Base-by-base conservation (phyloP, 805 yeast genomes). In the Saccharomycopsis sp. region DNA sequence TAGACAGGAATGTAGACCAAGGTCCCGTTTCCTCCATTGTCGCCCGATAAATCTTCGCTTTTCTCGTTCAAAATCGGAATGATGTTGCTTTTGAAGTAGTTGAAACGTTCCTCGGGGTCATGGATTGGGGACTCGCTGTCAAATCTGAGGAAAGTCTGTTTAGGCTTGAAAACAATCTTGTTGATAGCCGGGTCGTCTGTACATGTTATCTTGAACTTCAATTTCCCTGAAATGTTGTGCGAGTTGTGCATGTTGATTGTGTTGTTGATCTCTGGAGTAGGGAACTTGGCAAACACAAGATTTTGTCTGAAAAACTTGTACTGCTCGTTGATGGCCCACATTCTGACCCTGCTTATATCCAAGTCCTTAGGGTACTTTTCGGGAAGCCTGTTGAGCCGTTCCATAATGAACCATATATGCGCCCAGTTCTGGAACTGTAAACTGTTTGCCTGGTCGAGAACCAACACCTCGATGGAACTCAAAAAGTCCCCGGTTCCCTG, bases 361-460 rank as follows among this genome's bases (percentile, higher is more conserved):
- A 96, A 87, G 58, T 83, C 87, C 62, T 83, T 91, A 62, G 87
- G 84, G 62, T 79, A 79, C 54, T 85, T 82, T 62, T 82, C 81
- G 3, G 98, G 98, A 51, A 91, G 82, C 57, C 78, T 74, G 70
- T 91, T 91, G 57, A 91, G 64, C 67, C 85, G 83, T 62, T 83
- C 82, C 64, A 85, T 74, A n/a, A 87, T 71, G 3, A 84, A 79
- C 15, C 84, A 83, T 7, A 94, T 78, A 71, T 92, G 96, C 41
- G 87, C 87, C 91, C 97, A 87, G 67, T 91, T 90, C 71, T 94
- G 99, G 87, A 87, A 87, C 67, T 89, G 87, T 62, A 91, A 76
- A 34, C 90, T 88, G 66, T 91, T 91, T 12, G 94, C 82, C 65
- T 88, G 89, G 70, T 94, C 99, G 46, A 90, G 71, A 18, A 91